These are phyloP conservation scores for Camelina neglecta DNA, from an alignment of 345 rosid species.

Conservation along the genomic window DNA sequence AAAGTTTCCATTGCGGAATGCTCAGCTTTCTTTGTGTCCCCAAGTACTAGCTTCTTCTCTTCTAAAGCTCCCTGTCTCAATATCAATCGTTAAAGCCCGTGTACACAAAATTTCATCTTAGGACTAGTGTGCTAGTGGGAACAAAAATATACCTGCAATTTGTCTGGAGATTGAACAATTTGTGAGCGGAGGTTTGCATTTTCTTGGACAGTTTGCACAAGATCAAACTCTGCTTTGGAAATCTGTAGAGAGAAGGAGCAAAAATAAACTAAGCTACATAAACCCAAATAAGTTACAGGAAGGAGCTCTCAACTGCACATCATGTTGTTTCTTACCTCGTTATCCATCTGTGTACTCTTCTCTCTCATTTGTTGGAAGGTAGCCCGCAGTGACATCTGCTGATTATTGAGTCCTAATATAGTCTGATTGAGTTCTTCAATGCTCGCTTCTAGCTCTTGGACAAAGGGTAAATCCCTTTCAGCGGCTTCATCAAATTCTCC, in stretches of 20 bases:
- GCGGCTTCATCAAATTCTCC: slow-evolving; percentile 64
- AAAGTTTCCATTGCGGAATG: slow-evolving; percentile 66
- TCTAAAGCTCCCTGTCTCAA: slow-evolving; percentile 72
- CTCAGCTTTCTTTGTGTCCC: slow-evolving; percentile 77
- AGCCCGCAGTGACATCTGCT: slow-evolving; percentile 72
- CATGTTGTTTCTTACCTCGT: slow-evolving; percentile 49
- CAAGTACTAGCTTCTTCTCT: slow-evolving; percentile 71
- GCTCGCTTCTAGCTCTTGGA: slow-evolving; percentile 64
- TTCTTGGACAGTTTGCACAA: slow-evolving; percentile 83
- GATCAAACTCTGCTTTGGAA: slow-evolving; percentile 75
- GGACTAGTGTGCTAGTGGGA: background rate
- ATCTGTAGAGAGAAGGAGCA: slow-evolving; percentile 54
- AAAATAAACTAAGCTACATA: background rate
- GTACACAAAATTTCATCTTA: background rate
- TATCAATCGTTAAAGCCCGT: slow-evolving; percentile 2
- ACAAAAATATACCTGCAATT: slow-evolving; percentile 67
- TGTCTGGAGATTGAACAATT: slow-evolving; percentile 97
- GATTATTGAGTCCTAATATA: slow-evolving; percentile 69
- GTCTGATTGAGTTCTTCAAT: slow-evolving; percentile 70
- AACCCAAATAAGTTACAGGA: background rate
- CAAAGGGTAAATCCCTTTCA: slow-evolving; percentile 72
- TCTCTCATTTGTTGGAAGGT: slow-evolving; percentile 66
- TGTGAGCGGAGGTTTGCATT: slow-evolving; percentile 77
- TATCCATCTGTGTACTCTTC: slow-evolving; percentile 63
- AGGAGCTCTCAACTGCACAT: background rate